phyloP scores from a whole-genome alignment of 176 grass and related monocot species.

The Oryza glumipatula region DNA sequence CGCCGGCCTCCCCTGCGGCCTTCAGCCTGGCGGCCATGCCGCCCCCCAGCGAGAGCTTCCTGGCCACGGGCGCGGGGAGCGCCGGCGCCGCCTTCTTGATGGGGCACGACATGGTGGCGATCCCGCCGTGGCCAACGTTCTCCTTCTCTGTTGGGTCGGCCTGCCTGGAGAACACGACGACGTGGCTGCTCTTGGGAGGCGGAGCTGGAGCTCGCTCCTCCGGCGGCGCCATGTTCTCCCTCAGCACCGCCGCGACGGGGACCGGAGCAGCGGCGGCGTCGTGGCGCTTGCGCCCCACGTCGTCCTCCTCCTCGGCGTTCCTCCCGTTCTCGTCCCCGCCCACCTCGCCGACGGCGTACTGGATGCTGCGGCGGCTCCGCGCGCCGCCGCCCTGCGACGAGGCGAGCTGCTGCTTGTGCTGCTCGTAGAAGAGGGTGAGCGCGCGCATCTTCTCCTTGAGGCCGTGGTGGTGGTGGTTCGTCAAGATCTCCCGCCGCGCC shows the following conservation, averaged over 20 bases:
- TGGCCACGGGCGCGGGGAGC: constrained; percentile 24
- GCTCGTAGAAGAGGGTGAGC: constrained; percentile 74
- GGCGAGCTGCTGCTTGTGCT: constrained; percentile 68
- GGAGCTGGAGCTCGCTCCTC: constrained; percentile 16
- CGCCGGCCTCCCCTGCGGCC: constrained; percentile 10
- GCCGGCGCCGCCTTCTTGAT: constrained; percentile 49
- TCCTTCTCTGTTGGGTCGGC: constrained; percentile 54
- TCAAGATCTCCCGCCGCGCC: constrained; percentile 7
- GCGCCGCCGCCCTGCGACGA: constrained; percentile 35
- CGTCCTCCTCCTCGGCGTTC: constrained; percentile 26
- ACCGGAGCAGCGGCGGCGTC: background rate
- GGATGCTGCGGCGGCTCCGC: constrained; percentile 33
- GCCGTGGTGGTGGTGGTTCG: constrained; percentile 70
- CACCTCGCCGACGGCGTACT: constrained; percentile 32
- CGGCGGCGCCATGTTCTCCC: constrained; percentile 43
- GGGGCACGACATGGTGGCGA: constrained; percentile 55
- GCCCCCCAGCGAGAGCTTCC: constrained; percentile 81
- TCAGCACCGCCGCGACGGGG: constrained; percentile 37
- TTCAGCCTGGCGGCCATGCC: constrained; percentile 50
- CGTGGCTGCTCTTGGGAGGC: constrained; percentile 37
- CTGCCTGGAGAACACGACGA: constrained; percentile 43
- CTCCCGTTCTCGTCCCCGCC: background rate
- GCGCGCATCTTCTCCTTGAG: constrained; percentile 82
- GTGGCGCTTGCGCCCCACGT: constrained; percentile 13
- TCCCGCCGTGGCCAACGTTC: constrained; percentile 39